A percentile compares a stretch with the other conserved stretches of the same genome.
Evolutionary conservation across 2,329 filamentous ascomycete species (phyloP).

Genomic region (Xylariales sp.): DNA sequence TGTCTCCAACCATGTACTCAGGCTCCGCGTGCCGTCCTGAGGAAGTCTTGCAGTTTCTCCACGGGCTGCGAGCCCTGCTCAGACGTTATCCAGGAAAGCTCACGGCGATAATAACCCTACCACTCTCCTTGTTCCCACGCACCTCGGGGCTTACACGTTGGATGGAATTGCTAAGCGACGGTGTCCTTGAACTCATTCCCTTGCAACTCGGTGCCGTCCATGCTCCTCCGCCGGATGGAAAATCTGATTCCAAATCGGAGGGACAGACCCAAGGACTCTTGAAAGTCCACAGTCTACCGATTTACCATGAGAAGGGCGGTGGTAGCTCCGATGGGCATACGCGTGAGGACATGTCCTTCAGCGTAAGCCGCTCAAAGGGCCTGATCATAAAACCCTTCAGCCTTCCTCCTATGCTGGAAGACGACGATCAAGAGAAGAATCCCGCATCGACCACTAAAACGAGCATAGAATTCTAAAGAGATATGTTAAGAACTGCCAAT

Average conservation of each 20-base stretch:
- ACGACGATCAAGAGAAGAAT: slow-evolving; percentile 49
- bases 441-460: slow-evolving; percentile 55
- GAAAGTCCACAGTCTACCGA: slow-evolving; percentile 74
- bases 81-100: slow-evolving; percentile 61
- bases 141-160: slow-evolving; percentile 72
- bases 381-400: slow-evolving; percentile 86
- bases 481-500: no score
- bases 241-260: slow-evolving; percentile 47
- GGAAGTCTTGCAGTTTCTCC: slow-evolving; percentile 75
- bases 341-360: slow-evolving; percentile 87
- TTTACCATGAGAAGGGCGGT: slow-evolving; percentile 85
- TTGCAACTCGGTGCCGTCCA: slow-evolving; percentile 54
- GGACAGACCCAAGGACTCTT: slow-evolving; percentile 84
- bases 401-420: slow-evolving; percentile 79
- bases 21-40: slow-evolving; percentile 64
- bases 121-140: slow-evolving; percentile 75
- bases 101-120: slow-evolving; percentile 72
- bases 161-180: slow-evolving; percentile 81
- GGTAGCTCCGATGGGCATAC: slow-evolving; percentile 65
- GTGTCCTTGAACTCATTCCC: slow-evolving; percentile 78
- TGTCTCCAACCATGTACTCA: slow-evolving; percentile 83
- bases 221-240: slow-evolving; percentile 47
- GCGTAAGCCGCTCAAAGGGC: slow-evolving; percentile 72
- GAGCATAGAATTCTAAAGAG: slow-evolving; percentile 66
- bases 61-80: slow-evolving; percentile 70